Evolutionary conservation across 2,329 filamentous ascomycete genomes (phyloP).

Genomic region (Helotiales sp.): DNA sequence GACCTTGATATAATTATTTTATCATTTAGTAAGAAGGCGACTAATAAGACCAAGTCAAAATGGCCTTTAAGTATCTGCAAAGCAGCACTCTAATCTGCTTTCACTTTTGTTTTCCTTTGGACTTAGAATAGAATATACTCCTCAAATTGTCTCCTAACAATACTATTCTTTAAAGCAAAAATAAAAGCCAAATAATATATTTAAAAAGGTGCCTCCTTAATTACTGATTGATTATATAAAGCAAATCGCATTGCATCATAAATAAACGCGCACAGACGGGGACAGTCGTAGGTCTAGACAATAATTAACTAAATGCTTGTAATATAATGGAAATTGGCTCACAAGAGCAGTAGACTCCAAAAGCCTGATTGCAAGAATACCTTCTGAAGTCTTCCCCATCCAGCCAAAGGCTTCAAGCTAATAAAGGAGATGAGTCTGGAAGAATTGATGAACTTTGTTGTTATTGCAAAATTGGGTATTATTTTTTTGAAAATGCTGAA

Average conservation of each 20-base stretch:
- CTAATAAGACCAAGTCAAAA: background rate
- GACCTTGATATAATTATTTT: background rate
- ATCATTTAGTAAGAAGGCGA: conserved; percentile 19
- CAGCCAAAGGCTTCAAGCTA: too few species aligned
- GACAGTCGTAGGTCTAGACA: too few species aligned
- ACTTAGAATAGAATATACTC: conserved; percentile 4
- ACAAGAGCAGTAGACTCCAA: too few species aligned
- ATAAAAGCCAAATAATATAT: conserved; percentile 25
- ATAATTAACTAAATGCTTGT: too few species aligned
- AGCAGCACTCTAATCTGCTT: conserved; percentile 12
- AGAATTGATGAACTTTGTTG: too few species aligned
- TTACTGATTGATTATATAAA: conserved; percentile 13
- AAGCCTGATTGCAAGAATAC: too few species aligned
- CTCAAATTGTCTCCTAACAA: conserved; percentile 31
- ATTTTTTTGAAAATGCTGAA: too few species aligned
- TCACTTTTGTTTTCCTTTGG: conserved; percentile 12
- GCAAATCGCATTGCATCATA: conserved; percentile 30
- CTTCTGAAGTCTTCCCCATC: too few species aligned
- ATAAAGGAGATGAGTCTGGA: too few species aligned
- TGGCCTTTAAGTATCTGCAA: background rate
- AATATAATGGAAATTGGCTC: too few species aligned
- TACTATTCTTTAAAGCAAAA: conserved; percentile 42
- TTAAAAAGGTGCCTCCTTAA: conserved; percentile 31
- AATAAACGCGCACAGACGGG: too few species aligned
- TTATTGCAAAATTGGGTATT: too few species aligned